Evolutionary conservation across 345 rosid species (phyloP), one percentile per base, ranked within the genome.

Genomic region (Schrenkiella parvula): DNA sequence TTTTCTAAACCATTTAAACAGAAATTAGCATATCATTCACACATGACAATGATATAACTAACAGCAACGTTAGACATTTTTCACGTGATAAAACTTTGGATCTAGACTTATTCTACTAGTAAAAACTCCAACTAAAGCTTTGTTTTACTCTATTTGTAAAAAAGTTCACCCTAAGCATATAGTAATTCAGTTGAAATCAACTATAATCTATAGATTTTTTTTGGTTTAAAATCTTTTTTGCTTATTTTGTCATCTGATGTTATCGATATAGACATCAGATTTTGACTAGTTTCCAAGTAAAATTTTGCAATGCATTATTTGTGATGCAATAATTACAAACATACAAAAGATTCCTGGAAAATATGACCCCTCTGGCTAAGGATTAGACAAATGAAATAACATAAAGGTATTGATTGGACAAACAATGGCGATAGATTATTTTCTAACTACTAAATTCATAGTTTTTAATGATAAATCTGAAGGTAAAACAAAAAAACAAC

Each of bases 331-430:
- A 68, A 68, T 75, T 61, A 61, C 50, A 68, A 75, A 44, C 74
- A 34, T 61, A 68, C 74, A 75, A 65, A 73, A 62, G 68, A 58
- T 58, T 66, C 44, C 61, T 57, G 78, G 34, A 66, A 54, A 52
- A 61, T 60, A 75, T 68, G 79, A 67, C 56, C 74, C 79, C 41
- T 58, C 15, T 58, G 53, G 68, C 50, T 39, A 61, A 32, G 58
- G 79, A 75, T 68, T 75, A 68, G 74, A 68, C 79, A 52, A 68
- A 61, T 68, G 79, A 75, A 68, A 53, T 68, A 75, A 75, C 74
- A 61, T 52, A 75, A 75, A 69, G 74, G 28, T 62, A 19, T 68
- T 62, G 79, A 75, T 75, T 69, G 25, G 70, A 75, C 74, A n/a
- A 37, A 68, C 21, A 25, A 52, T 39, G 44, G 32, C 51, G 14